Conservation (phyloP, 139 green algal genomes). For the Volvox africanus region DNA sequence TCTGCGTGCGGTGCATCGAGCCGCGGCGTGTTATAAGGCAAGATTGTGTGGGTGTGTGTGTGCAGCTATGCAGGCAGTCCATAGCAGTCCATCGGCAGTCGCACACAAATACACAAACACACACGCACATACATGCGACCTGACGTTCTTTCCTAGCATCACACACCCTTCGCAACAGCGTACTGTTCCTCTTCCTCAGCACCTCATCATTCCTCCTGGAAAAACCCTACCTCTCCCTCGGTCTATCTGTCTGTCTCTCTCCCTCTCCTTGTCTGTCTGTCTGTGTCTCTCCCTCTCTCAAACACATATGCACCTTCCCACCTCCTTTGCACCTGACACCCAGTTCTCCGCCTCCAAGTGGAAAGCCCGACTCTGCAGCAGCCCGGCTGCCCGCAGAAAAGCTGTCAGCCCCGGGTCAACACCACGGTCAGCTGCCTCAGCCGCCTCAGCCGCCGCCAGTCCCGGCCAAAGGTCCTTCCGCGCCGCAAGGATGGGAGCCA, state of each 20-base stretch:
- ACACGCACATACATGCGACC: too few species aligned
- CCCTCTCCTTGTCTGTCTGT: too few species aligned
- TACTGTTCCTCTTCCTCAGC: too few species aligned
- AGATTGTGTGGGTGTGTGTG: too few species aligned
- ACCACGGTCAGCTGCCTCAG: background rate
- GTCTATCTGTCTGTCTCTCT: too few species aligned
- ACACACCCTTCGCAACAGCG: too few species aligned
- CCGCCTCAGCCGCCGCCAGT: background rate
- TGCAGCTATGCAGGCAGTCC: too few species aligned
- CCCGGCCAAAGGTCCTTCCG: constrained; percentile 65
- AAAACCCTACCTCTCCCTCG: too few species aligned
- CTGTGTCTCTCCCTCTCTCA: too few species aligned
- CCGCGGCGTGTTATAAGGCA: too few species aligned
- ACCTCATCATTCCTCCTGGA: too few species aligned
- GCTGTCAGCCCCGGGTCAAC: background rate
- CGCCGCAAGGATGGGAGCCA: constrained; percentile 39
- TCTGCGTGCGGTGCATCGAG: background rate
- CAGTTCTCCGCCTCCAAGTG: constrained; percentile 79
- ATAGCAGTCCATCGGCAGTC: background rate
- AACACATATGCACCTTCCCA: background rate
- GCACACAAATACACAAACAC: background rate
- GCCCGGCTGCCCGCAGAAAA: constrained; percentile 63
- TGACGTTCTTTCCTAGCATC: too few species aligned
- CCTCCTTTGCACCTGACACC: constrained; percentile 65
- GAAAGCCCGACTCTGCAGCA: constrained; percentile 84